Evolutionary conservation across 1,139 yeast genomes (phyloP).

Genomic region (Yamadazyma diospyri): DNA sequence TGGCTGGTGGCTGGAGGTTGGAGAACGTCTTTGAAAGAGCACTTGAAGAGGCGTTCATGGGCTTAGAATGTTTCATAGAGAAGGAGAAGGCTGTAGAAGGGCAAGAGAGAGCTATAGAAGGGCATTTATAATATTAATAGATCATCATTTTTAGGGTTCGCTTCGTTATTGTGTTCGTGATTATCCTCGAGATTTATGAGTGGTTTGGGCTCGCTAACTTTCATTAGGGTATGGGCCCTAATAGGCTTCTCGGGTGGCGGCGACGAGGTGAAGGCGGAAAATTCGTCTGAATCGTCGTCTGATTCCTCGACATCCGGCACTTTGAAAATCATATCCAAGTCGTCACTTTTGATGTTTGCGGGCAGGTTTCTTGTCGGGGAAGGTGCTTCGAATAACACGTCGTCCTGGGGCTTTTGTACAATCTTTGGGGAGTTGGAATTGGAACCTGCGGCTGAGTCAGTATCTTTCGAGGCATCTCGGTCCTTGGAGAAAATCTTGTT

Average conservation of each 20-base stretch:
- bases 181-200: constrained; percentile 12
- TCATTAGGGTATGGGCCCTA: constrained; percentile 13
- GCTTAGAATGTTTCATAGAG: constrained; percentile 76
- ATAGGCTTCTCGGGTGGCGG: constrained; percentile 12
- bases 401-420: neutral
- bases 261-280: constrained; percentile 19
- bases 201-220: constrained; percentile 15
- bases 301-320: constrained; percentile 3
- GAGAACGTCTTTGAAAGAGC: constrained; percentile 71
- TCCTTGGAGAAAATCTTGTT: constrained; percentile 8
- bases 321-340: constrained; percentile 12
- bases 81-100: constrained; percentile 51
- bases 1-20: constrained; percentile 84
- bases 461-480: neutral
- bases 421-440: neutral
- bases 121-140: constrained; percentile 9
- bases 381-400: constrained; percentile 1
- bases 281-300: constrained; percentile 14
- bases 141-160: constrained; percentile 4
- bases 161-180: constrained; percentile 1
- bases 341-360: constrained; percentile 9
- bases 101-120: neutral
- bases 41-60: constrained; percentile 84
- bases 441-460: neutral
- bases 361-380: neutral